Conservation (phyloP, 768 basidiomycete species). For the Russula sp. region DNA sequence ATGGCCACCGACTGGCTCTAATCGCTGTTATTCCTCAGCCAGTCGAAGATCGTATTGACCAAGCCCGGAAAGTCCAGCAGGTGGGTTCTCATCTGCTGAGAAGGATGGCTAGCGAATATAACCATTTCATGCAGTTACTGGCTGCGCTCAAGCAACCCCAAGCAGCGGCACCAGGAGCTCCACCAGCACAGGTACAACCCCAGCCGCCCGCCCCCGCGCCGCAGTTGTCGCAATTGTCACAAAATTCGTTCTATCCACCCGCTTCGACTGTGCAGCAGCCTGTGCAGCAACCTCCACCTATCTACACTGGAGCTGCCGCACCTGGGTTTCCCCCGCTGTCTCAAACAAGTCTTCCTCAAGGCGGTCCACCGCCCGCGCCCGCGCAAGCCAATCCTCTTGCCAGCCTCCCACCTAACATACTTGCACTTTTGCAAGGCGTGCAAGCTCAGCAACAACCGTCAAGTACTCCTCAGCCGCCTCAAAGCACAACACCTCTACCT, state of each 20-base stretch:
- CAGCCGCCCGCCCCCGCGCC: slow-evolving; percentile 25
- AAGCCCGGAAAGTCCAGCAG: slow-evolving; percentile 83
- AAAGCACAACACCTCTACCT: slow-evolving; percentile 8
- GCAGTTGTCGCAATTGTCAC: slow-evolving; percentile 27
- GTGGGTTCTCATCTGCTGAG: slow-evolving; percentile 28
- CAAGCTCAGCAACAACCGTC: slow-evolving; percentile 24
- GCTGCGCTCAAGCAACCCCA: slow-evolving; percentile 75
- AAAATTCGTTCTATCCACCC: slow-evolving; percentile 41
- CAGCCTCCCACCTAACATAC: slow-evolving; percentile 20
- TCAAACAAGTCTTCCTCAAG: slow-evolving; percentile 17
- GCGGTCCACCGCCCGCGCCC: slow-evolving; percentile 1
- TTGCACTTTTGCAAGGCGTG: slow-evolving; percentile 20
- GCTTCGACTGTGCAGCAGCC: slow-evolving; percentile 30
- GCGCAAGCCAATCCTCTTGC: slow-evolving; percentile 14
- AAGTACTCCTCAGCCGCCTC: slow-evolving; percentile 22
- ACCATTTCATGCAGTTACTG: slow-evolving; percentile 40
- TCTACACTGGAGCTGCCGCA: slow-evolving; percentile 14
- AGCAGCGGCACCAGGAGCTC: slow-evolving; percentile 33
- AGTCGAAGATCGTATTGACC: slow-evolving; percentile 76
- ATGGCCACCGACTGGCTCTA: not conserved
- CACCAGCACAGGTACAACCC: slow-evolving; percentile 32
- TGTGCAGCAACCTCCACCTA: slow-evolving; percentile 28
- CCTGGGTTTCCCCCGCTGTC: slow-evolving; percentile 21
- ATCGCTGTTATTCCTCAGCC: slow-evolving; percentile 32
- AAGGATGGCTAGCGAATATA: not conserved